These are phyloP conservation scores for Acacia concinna DNA, from an alignment of 331 rosid species.

Conservation along the genomic window DNA sequence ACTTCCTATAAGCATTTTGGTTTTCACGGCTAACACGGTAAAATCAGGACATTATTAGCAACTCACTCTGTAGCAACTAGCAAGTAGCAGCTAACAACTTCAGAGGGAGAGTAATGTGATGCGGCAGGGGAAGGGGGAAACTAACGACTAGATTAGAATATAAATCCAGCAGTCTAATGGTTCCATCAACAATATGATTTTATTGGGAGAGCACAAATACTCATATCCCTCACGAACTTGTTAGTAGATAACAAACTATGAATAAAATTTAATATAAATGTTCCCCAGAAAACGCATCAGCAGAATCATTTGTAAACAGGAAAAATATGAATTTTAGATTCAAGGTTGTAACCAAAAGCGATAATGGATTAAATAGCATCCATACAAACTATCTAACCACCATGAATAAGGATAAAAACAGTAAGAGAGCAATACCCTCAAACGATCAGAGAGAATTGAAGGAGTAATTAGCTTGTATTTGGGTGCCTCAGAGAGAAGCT, in stretches of 20 bases:
- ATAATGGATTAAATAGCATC: not conserved
- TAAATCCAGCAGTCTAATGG: not conserved
- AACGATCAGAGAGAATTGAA: conserved; percentile 61
- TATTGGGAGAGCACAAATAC: not conserved
- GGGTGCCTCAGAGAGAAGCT: conserved; percentile 64
- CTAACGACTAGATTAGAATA: no score
- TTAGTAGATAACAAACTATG: not conserved
- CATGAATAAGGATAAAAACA: not conserved
- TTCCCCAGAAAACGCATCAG: not conserved
- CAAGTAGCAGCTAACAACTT: not conserved
- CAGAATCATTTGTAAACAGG: not conserved
- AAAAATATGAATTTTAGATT: not conserved
- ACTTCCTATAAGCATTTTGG: not conserved
- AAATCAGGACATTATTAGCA: not conserved
- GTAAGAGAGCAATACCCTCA: conserved; percentile 45
- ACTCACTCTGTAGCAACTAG: not conserved
- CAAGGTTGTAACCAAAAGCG: not conserved
- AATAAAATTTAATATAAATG: not conserved
- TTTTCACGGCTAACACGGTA: not conserved
- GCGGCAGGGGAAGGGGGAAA: no score
- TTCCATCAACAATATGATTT: not conserved
- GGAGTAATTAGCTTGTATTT: conserved; percentile 70
- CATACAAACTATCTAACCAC: not conserved
- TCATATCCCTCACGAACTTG: not conserved
- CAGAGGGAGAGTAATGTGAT: not conserved